A percentile compares a stretch with the other conserved stretches of the same genome.
These are phyloP conservation scores for Paracamarosporium sp. DNA, from an alignment of 2,329 filamentous ascomycete species.

Conservation along the genomic window DNA sequence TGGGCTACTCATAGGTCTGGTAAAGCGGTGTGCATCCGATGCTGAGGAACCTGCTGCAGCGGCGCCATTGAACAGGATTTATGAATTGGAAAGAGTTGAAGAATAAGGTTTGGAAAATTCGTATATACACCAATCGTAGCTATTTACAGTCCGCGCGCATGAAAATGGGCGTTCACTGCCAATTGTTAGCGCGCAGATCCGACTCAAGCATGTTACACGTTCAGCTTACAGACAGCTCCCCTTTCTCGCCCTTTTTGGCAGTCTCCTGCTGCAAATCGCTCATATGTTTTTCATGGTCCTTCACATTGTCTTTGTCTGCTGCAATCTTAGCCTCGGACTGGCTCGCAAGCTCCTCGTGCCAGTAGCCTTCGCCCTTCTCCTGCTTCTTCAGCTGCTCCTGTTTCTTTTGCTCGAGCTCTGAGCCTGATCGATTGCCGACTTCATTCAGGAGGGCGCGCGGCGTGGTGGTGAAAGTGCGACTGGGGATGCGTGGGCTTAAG, in stretches of 20 bases:
- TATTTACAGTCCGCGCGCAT: background rate
- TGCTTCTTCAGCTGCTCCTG: constrained; percentile 54
- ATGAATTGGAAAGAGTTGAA: background rate
- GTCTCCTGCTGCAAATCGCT: constrained; percentile 54
- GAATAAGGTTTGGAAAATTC: background rate
- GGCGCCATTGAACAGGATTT: no score
- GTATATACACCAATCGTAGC: background rate
- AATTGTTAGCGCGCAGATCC: background rate
- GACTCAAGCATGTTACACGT: background rate
- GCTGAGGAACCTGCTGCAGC: background rate
- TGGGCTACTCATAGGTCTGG: no score
- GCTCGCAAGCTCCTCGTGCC: constrained; percentile 53
- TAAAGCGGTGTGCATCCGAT: background rate
- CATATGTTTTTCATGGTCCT: constrained; percentile 52
- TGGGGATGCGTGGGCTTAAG: constrained; percentile 2
- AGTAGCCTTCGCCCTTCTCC: constrained; percentile 50
- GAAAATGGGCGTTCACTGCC: background rate
- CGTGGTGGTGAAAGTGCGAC: constrained; percentile 41
- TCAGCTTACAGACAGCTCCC: constrained; percentile 22
- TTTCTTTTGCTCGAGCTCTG: constrained; percentile 52
- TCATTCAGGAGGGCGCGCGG: constrained; percentile 47
- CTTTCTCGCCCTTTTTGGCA: constrained; percentile 49
- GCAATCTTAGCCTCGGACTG: constrained; percentile 49
- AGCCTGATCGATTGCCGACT: constrained; percentile 45
- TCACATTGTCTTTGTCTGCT: constrained; percentile 52